Base-by-base conservation (phyloP, 345 rosid genomes). In the Eucalyptus victrix region DNA sequence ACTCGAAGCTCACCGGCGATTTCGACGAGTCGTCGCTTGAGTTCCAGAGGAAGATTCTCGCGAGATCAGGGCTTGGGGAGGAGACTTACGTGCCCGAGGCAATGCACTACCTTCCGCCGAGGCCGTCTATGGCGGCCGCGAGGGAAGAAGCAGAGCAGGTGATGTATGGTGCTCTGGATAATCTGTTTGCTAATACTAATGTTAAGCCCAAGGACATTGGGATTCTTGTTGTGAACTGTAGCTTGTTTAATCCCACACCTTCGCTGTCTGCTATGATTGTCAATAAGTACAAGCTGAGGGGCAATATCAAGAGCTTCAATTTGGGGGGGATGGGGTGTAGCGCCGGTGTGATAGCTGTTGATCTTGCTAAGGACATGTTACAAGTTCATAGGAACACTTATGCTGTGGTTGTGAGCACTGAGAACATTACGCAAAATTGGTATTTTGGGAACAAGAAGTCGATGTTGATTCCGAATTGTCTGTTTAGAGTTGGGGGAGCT, bases 311-410 rank as follows among this genome's bases (percentile, higher is more conserved):
- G 90, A 95, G 96, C 86, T 96, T 92, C 37, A 97, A 96, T 90
- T 94, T 97, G 80, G 98, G 98, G 37, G 99, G 98, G 2, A 96
- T 97, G 98, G 99, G 99, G 6, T 97, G 99, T 88, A 97, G 99
- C 93, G 99, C 99, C 81, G 97, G 99, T 49, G 96, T 96, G 65
- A 96, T 97, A 87, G 90, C 99, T 21, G 81, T 97, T 88, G 99
- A 95, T 92, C 93, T 97, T 23, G 98, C 98, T 9, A 96, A 95
- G 86, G 99, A 96, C 65, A 89, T 97, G 97, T 56, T 97, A 83
- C 99, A 96, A 93, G 96, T 95, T 91, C 99, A 96, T 90, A 93
- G 99, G 92, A 97, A 96, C 87, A 95, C 97, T 81, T 95, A 92
- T 86, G 99, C 97, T 51, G 94, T 97, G 88, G 99, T 96, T 86